Percentiles rank a stretch among this genome's conserved stretches.
Conservation (phyloP, 1,139 yeast genomes). For the Zhuliangozyma parablackwelliae region DNA sequence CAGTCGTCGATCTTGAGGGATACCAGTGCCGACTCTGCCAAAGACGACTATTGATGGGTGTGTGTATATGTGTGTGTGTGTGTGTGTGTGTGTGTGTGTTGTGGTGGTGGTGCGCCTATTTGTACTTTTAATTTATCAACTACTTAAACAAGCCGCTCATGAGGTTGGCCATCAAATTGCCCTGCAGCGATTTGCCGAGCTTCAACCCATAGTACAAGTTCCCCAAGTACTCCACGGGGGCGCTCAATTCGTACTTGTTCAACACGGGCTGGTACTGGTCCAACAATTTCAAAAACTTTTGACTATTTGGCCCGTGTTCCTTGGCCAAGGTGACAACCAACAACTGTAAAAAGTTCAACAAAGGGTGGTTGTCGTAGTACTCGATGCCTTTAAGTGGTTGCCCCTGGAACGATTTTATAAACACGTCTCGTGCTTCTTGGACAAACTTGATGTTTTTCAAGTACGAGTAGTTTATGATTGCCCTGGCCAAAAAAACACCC, state of each 20-base stretch:
- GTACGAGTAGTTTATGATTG: conserved; percentile 66
- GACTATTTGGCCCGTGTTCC: conserved; percentile 41
- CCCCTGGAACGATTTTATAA: conserved; percentile 24
- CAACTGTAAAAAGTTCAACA: conserved; percentile 69
- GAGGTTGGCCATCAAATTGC: conserved; percentile 71
- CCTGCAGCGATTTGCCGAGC: conserved; percentile 53
- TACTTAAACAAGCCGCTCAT: conserved; percentile 73
- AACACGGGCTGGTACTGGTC: conserved; percentile 32
- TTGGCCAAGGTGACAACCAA: conserved; percentile 60
- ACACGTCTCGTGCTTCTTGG: conserved; percentile 37
- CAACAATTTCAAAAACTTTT: conserved; percentile 51
- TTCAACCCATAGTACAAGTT: conserved; percentile 36
- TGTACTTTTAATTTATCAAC: conserved; percentile 1
- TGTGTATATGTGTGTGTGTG: too few species aligned
- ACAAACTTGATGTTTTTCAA: conserved; percentile 61
- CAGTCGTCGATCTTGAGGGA: conserved; percentile 45
- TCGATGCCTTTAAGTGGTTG: conserved; percentile 10
- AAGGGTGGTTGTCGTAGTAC: conserved; percentile 23
- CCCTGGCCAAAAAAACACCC: conserved; percentile 54
- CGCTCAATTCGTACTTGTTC: conserved; percentile 24
- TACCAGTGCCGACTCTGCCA: conserved; percentile 5
- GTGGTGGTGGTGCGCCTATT: not conserved
- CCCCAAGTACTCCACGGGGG: conserved; percentile 48
- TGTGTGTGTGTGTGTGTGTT: too few species aligned
- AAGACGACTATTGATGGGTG: not conserved